Evolutionary conservation across 2,329 filamentous ascomycete genomes (phyloP), one percentile per base, ranked within the genome.

Genomic region (Fusarium piperis): DNA sequence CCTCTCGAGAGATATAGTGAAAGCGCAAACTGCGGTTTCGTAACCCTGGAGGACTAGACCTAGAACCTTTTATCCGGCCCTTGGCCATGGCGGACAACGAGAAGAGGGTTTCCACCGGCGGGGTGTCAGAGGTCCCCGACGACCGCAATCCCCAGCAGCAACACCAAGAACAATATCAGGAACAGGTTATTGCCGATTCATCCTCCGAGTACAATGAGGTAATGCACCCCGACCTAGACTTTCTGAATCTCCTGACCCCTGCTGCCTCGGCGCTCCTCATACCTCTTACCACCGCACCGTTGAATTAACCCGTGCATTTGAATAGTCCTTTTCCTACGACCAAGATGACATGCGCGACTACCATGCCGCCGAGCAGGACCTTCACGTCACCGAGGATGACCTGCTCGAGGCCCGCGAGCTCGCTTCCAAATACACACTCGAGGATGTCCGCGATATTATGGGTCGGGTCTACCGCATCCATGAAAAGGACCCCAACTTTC

Each of bases 341-440:
- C 80, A 82, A 73, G 81, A 82, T 71, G 81, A 81, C 48, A 66
- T 79, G 26, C 74, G 67, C 68, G 77, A 80, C 57, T 77, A 78
- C 58, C 75, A 74, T 28, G 66, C 70, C 8, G 76, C 80, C 28
- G 80, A 71, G 32, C 60, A 44, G 41, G 72, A 75, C 9, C 74
- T 83, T 41, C 79, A 80, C 44, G 81, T 81, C 26, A 84, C 83
- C 7, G 82, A 83, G 41, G 79, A 83, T 63, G 83, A 85, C 70
- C 72, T 84, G 26, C 76, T 83, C 18, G 81, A 85, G 67, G 83
- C 83, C 26, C 83, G 78, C 65, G 81, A 81, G 36, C 65, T 79
- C 38, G 82, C 83, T 2, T 76, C 72, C 26, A 79, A 59, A 44
- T 78, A 81, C 63, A 79, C 76, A 23, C 76, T 81, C 26, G 80